Conservation (phyloP, 2,329 filamentous ascomycete genomes). For the Neoscytalidium dimidiatum region DNA sequence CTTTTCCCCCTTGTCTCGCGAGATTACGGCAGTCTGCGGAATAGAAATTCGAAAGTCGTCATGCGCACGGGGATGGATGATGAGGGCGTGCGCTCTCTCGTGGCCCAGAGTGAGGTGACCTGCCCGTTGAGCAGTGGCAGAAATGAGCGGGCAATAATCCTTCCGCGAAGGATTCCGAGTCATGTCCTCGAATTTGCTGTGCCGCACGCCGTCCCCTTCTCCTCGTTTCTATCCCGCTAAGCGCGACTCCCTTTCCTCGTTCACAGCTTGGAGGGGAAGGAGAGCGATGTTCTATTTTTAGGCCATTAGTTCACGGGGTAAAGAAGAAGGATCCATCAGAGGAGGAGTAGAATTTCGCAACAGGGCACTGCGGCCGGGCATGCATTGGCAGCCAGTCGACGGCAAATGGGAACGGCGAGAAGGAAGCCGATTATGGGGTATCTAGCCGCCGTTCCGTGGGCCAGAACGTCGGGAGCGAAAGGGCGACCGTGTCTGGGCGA, state of each 20-base stretch:
- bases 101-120: conserved; percentile 4
- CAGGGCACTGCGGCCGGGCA: not conserved
- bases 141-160: not conserved
- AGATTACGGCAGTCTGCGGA: not conserved
- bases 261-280: not conserved
- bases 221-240: not conserved
- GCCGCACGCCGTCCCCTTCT: not conserved
- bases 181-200: not conserved
- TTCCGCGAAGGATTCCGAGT: conserved; percentile 9
- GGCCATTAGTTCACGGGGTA: not conserved
- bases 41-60: not conserved
- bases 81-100: not conserved
- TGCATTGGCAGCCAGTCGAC: not conserved
- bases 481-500: not conserved
- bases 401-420: conserved; percentile 1
- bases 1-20: not conserved
- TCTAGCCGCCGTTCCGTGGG: conserved; percentile 11
- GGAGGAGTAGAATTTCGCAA: not conserved
- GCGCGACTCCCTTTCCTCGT: not conserved
- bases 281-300: not conserved
- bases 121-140: not conserved
- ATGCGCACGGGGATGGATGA: not conserved
- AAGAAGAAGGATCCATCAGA: not conserved
- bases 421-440: conserved; percentile 7
- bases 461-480: conserved; percentile 6